Percentiles rank a stretch among this genome's conserved stretches.
Conservation (phyloP, 331 rosid genomes). For the Pyracantha coccinea region DNA sequence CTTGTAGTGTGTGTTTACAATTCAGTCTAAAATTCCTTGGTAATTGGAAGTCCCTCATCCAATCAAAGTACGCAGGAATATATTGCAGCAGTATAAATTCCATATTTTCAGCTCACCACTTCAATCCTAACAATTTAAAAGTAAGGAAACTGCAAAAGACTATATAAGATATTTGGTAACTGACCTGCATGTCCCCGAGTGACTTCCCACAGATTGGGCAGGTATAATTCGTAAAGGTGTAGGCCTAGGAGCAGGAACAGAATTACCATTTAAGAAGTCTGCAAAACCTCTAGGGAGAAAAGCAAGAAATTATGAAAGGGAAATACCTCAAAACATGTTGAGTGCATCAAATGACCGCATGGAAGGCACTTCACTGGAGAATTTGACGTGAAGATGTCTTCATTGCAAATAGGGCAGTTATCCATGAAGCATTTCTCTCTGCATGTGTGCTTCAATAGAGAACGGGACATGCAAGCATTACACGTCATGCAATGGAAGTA, state of each 20-base stretch:
- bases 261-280: conserved; percentile 14
- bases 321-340: conserved; percentile 78
- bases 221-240: conserved; percentile 63
- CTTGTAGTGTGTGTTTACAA: background rate
- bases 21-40: background rate
- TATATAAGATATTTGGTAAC: conserved; percentile 16
- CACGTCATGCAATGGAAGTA: conserved; percentile 96
- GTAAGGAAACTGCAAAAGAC: background rate
- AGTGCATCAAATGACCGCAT: conserved; percentile 96
- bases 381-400: conserved; percentile 73
- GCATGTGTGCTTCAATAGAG: conserved; percentile 62
- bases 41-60: background rate
- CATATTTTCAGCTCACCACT: background rate
- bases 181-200: conserved; percentile 95
- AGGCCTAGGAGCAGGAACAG: conserved; percentile 52
- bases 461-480: conserved; percentile 88
- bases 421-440: conserved; percentile 81
- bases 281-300: conserved; percentile 5
- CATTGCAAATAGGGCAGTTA: conserved; percentile 95
- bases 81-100: background rate
- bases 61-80: background rate
- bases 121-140: background rate
- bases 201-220: conserved; percentile 95
- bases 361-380: conserved; percentile 75
- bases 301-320: background rate